These are phyloP conservation scores for Polygonum maritimum DNA, from an alignment of 148 eudicot genomes.

Conservation along the genomic window DNA sequence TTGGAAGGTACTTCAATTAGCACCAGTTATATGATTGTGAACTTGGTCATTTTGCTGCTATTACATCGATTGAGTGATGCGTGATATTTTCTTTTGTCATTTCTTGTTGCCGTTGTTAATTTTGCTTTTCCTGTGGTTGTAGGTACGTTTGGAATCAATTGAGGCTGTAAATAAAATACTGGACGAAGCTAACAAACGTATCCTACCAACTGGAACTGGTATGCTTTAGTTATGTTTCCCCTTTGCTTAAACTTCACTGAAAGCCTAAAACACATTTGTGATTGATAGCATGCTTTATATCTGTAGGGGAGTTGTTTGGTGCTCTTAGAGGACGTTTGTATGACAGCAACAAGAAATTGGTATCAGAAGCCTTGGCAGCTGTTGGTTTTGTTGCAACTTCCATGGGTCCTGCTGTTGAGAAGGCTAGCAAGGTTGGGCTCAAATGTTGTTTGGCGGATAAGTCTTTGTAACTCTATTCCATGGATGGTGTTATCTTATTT, in stretches of 20 bases:
- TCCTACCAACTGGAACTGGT: conserved; percentile 95
- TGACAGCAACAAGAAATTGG: conserved; percentile 90
- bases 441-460: conserved; percentile 31
- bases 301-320: conserved; percentile 83
- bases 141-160: conserved; percentile 90
- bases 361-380: conserved; percentile 71
- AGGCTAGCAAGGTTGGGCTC: conserved; percentile 74
- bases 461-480: conserved; percentile 20
- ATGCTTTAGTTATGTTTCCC: conserved; percentile 10
- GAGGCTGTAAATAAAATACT: conserved; percentile 81
- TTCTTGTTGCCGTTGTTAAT: conserved; percentile 9
- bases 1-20: conserved; percentile 66
- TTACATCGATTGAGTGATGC: not conserved
- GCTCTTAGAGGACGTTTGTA: conserved; percentile 81
- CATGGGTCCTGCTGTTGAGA: conserved; percentile 90
- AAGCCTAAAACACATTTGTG: not conserved
- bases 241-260: not conserved
- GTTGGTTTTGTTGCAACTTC: conserved; percentile 84
- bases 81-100: conserved; percentile 12
- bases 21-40: not conserved
- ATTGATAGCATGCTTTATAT: conserved; percentile 44
- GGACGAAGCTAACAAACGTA: conserved; percentile 98
- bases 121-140: not conserved
- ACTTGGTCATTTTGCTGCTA: not conserved
- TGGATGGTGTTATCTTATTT: not conserved